Percentiles rank a stretch among this genome's conserved stretches.
Conservation (phyloP, 2,329 filamentous ascomycete genomes). For the Stagonosporopsis tanaceti region DNA sequence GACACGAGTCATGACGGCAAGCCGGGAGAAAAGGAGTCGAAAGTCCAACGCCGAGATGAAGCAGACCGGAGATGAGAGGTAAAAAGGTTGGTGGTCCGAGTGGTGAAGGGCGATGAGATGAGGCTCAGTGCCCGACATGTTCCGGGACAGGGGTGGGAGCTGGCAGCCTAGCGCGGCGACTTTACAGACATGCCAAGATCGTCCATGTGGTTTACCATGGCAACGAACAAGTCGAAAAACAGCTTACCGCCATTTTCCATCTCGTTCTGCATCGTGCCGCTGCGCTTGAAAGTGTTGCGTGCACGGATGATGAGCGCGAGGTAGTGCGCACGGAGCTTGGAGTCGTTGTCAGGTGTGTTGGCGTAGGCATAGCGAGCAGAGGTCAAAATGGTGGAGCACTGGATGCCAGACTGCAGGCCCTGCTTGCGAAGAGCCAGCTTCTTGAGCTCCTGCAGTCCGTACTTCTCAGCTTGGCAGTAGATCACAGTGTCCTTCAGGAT, state of each 20-base stretch:
- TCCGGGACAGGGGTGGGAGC: conserved; percentile 15
- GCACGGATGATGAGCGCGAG: conserved; percentile 90
- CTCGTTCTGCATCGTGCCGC: conserved; percentile 93
- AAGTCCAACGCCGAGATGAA: conserved; percentile 16
- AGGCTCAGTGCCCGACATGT: conserved; percentile 9
- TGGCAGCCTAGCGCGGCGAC: conserved; percentile 39
- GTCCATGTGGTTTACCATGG: conserved; percentile 84
- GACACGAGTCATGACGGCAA: conserved; percentile 25
- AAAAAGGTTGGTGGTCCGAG: conserved; percentile 8
- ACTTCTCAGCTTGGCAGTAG: conserved; percentile 87
- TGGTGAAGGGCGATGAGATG: conserved; percentile 12
- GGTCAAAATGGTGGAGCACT: conserved; percentile 82
- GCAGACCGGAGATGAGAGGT: conserved; percentile 30
- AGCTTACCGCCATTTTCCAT: conserved; percentile 88
- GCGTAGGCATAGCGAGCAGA: conserved; percentile 91
- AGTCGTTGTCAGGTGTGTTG: conserved; percentile 88
- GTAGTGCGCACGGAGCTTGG: conserved; percentile 89
- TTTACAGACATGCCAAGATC: conserved; percentile 39
- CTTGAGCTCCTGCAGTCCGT: conserved; percentile 84
- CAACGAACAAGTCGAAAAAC: conserved; percentile 94
- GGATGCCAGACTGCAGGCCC: conserved; percentile 83
- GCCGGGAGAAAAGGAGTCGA: conserved; percentile 17
- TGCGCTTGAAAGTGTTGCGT: conserved; percentile 87
- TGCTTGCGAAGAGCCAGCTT: conserved; percentile 86
- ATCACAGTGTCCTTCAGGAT: conserved; percentile 89